A percentile compares a stretch with the other conserved stretches of the same genome.
Conservation (phyloP, 371 early-diverging fungal species). For the Zopfochytrium polystomum region DNA sequence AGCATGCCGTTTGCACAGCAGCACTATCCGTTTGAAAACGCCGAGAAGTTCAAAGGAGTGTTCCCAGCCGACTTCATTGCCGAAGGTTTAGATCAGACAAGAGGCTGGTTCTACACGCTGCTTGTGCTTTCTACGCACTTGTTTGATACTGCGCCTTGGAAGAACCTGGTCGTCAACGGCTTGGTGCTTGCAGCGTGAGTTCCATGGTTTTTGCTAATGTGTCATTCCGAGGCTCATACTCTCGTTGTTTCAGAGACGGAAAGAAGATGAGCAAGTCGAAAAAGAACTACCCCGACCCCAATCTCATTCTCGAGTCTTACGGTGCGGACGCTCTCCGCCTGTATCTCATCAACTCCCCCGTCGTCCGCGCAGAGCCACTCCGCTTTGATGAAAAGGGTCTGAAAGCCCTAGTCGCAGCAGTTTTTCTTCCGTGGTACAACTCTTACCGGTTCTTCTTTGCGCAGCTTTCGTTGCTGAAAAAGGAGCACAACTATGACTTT, state of each 20-base stretch:
- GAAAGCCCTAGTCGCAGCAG: conserved; percentile 91
- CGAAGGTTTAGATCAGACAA: conserved; percentile 99
- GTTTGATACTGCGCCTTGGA: conserved; percentile 97
- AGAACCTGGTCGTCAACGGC: conserved; percentile 99
- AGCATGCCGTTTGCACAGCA: conserved; percentile 99
- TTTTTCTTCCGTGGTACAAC: conserved; percentile 99
- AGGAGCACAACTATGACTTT: conserved; percentile 80
- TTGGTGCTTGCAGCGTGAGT: conserved; percentile 90
- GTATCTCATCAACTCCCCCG: conserved; percentile 99
- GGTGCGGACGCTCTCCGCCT: conserved; percentile 98
- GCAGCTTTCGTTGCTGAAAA: conserved; percentile 84
- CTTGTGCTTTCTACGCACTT: conserved; percentile 98
- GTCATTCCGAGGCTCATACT: neutral
- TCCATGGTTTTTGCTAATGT: conserved; percentile 2
- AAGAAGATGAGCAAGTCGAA: conserved; percentile 99
- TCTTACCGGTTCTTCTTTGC: conserved; percentile 95
- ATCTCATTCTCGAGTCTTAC: conserved; percentile 79
- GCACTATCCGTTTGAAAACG: conserved; percentile 98
- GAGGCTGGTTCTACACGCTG: conserved; percentile 99
- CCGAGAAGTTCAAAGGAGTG: conserved; percentile 73
- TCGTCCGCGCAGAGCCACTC: conserved; percentile 97
- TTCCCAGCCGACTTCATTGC: conserved; percentile 99
- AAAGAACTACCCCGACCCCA: conserved; percentile 99
- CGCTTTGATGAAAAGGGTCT: conserved; percentile 99
- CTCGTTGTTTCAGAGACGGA: conserved; percentile 73